Evolutionary conservation across 2,329 filamentous ascomycete species (phyloP).

Genomic region (Colletotrichum endophyticum): DNA sequence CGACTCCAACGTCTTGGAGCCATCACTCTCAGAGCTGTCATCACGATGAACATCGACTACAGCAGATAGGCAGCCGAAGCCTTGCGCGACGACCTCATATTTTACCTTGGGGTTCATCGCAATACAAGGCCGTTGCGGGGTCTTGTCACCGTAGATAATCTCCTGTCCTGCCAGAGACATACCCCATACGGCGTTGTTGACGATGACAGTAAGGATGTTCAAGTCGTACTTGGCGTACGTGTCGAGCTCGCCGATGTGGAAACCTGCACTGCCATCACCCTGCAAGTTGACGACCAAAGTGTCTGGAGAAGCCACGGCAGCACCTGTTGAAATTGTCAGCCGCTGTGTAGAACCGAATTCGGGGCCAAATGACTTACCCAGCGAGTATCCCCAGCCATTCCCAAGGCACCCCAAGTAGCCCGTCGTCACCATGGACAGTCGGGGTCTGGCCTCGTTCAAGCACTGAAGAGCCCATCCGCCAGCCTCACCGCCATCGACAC

Average conservation of each 20-base stretch:
- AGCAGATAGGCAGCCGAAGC: neutral
- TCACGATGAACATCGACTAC: neutral
- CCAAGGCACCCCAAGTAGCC: neutral
- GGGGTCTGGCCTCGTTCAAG: neutral
- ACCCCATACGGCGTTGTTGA: slow-evolving; percentile 9
- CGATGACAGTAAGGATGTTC: neutral
- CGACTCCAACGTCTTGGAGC: neutral
- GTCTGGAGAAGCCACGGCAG: neutral
- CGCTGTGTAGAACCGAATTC: no score
- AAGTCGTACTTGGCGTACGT: slow-evolving; percentile 3
- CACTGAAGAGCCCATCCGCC: slow-evolving; percentile 1
- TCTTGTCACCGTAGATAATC: slow-evolving; percentile 1
- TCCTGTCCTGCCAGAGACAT: slow-evolving; percentile 8
- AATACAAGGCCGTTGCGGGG: neutral
- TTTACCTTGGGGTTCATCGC: slow-evolving; percentile 4
- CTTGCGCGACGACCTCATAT: neutral
- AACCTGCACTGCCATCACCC: slow-evolving; percentile 1
- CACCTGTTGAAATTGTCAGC: neutral
- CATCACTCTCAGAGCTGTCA: neutral
- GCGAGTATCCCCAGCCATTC: slow-evolving; percentile 5
- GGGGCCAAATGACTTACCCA: neutral
- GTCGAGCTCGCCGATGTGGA: slow-evolving; percentile 8
- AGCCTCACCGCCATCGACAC: neutral
- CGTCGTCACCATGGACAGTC: neutral
- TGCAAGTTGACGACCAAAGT: neutral